Evolutionary conservation across 495 filamentous ascomycete genomes (phyloP), one percentile per base, ranked within the genome.

Genomic region (Lepidopterella palustris): DNA sequence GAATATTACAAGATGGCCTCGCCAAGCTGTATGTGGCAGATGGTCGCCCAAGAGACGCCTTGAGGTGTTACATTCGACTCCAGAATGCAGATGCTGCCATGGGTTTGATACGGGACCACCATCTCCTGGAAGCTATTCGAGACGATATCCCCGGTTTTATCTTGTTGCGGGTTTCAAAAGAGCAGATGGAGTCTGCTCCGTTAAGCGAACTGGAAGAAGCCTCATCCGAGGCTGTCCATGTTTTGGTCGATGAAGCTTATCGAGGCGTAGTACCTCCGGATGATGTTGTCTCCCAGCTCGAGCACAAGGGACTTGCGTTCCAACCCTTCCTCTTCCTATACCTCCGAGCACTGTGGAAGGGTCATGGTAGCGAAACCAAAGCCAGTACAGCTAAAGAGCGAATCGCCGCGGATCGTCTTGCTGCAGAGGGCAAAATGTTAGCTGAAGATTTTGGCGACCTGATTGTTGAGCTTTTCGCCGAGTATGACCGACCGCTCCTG

Each of bases 81-180:
- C 90, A 96, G 68, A 89, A 97, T 77, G 93, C 88, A 1, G 91
- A 97, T 60, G 84, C 86, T 15, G 87, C 89, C 0, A 92, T 98
- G 84, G 74, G 78, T 21, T 73, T 98, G 55, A 92, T 97, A 61
- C 80, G 81, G 56, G 87, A 93, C 24, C 87, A 87, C 64, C 88
- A 90, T 62, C 77, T 98, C 24, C 82, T 96, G 5, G 90, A 92
- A 56, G 85, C 89, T 5, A 82, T 97, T 13, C 82, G 85, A 4
- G 89, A 96, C 65, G 88, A 97, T 64, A 91, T 98, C 32, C 83
- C 90, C 1, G 86, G 88, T 35, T 87, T 98, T 61, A 87, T 97
- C 48, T 79, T 90, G 54, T 82, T 98, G 49, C 85, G 92, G 2
- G 86, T 98, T 4, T 86, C 87, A 1, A 84, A 86, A 58, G 80